Evolutionary conservation across 169 alveolate genomes (phyloP), one percentile per base, ranked within the genome.

Genomic region (Plasmodium coatneyi): DNA sequence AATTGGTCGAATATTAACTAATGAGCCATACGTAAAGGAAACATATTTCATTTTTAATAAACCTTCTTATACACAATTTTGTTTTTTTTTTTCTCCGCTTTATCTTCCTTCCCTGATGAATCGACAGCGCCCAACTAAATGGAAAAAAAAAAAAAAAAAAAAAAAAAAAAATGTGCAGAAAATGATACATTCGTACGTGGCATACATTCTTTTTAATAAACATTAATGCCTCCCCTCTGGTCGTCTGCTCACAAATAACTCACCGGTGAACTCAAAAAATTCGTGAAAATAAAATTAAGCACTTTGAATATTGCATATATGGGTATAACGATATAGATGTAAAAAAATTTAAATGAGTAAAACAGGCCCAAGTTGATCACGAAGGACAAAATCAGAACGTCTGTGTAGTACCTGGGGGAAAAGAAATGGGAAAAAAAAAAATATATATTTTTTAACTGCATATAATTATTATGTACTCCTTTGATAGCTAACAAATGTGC

Each of bases 251-350:
- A 66, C 36, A 16, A 9, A 19, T 41, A 72, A 74, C 49, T 87
- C 80, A 87, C 93, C 87, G 93, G 93, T 34, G 93, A 87, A 41
- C 93, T 52, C 82, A 87, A 72, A 54, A 87, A 72, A 46, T 78
- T 39, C 52, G 60, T 87, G 71, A 87, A 78, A 79, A 87, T 78
- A 41, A 87, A 87, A 87, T 43, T 87, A 60, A 87, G 28, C 71
- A 71, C 16, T 71, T 87, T 78, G 71, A 78, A 87, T 56, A 25
- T 36, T 66, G 93, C 93, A 25, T 87, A 87, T 79, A 87, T 22
- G 25, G 93, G 93, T 78, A 87, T 79, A 78, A 87, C 80, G 66
- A 76, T 78, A 49, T 87, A 87, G 79, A 87, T 78, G 34, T 87
- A 87, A 80, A 87, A 87, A 87, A 87, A 78, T 34, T 87, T 87